Evolutionary conservation across 83 land plant genomes (phyloP), one percentile per base, ranked within the genome.

Genomic region (Thuja plicata): DNA sequence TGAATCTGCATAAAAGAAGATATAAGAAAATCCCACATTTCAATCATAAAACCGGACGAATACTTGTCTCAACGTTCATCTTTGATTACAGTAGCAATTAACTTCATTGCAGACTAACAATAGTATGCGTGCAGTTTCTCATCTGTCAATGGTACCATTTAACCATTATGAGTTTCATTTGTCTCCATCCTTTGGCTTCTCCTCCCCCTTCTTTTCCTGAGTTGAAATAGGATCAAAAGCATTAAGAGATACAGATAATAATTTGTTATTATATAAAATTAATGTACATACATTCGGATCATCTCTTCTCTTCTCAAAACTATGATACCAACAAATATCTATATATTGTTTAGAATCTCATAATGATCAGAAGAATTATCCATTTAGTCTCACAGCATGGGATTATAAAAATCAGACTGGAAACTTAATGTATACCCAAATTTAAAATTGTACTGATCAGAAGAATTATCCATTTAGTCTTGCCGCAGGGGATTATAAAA

Each of bases 121-220:
- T 27, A 52, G 45, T 30, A 7, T 84, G 60, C 38, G 30, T 0
- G 5, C 37, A 15, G 38, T 52, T 16, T 32, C 52, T 8, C 17
- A 79, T 80, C 37, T 32, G 40, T 78, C 38, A 84, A 17, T 50
- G 35, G 8, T 84, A 5, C 57, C 34, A 30, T 48, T 84, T 84
- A 17, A 8, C 30, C 41, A 45, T 27, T 46, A 40, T 9, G 32
- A 30, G 38, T 84, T 11, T 84, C 86, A 84, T 35, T 84, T 52
- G 32, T 84, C 86, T 52, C 62, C 82, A 19, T 78, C 86, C 57
- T 52, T 50, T 10, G 86, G 86, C 60, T 84, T 84, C 32, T 84
- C 60, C 34, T 84, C 86, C 60, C 38, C 86, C 38, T 84, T 84
- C 62, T 84, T 84, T 60, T 84, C 60, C 86, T 84, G 54, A 30